Evolutionary conservation across 805 yeast species (phyloP), one percentile per base, ranked within the genome.

Genomic region (Yarrowia sp.): DNA sequence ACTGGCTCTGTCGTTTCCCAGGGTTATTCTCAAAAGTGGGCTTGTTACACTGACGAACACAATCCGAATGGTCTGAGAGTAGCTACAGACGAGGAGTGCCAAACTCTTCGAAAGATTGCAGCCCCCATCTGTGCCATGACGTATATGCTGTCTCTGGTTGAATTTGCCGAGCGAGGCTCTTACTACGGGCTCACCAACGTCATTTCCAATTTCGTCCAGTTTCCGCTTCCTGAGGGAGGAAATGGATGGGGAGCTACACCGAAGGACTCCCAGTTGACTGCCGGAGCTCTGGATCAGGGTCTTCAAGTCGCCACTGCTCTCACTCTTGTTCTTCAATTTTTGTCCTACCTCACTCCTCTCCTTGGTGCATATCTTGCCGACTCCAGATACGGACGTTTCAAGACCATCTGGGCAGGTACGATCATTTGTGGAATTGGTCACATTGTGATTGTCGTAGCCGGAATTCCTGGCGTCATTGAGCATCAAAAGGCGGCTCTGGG

Each of bases 171-270:
- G 19, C 53, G 53, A 49, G 53, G 53, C 1, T 49, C 53, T 8
- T 49, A 49, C 53, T 49, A 49, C 19, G 53, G 53, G 8, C 40
- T 49, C 8, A 49, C 53, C 19, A 32, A 32, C 53, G 53, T 49
- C 53, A 49, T 49, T 9, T 49, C 53, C 53, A 49, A 49, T 40
- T 49, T 49, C 9, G 19, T 49, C 53, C 53, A 49, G 40, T 49
- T 49, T 15, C 53, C 53, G 15, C 53, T 49, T n/a, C 53, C 53
- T 8, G 8, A 49, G 4, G 53, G 53, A 8, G 53, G 53, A 32
- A 49, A 49, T 5, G 53, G 53, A 16, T 49, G 53, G 53, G 53
- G 53, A 49, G 53, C 53, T 32, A 49, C 53, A 9, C 53, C 53
- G 2, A 32, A 32, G 14, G 53, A 5, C 10, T 49, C 53, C 9